Base-by-base conservation (phyloP, 805 yeast species). In the Schwanniomyces pseudopolymorphus region DNA sequence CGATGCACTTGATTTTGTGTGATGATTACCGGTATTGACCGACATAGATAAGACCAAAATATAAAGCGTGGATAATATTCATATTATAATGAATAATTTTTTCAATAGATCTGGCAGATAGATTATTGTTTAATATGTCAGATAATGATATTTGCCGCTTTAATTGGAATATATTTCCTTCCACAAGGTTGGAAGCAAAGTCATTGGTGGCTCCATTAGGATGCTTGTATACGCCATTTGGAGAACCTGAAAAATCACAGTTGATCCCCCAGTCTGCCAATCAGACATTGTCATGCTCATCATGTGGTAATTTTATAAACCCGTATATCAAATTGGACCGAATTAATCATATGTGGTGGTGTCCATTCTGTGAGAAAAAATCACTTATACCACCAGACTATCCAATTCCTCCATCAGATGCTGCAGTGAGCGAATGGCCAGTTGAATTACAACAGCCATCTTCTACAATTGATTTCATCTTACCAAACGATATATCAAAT, bases 121-220 rank as follows among this genome's bases (percentile, higher is more conserved):
- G 6, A 16, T 3, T 14, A 4, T 5, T 14, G 16, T 7, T 14
- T 5, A 17, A 7, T 4, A 31, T 31, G 35, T 7, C 2, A 5
- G 10, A 31, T 9, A 17, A 31, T 4, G 35, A 17, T 14, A 31
- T 10, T 11, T 36, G 25, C 11, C 39, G 87, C 47, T 85, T 87
- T 71, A 81, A 86, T 57, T 87, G 92, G 92, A 84, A 87, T 64
- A 55, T 69, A 9, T 64, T 72, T 50, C 75, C 77, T 1, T 58
- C 67, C 16, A 70, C 75, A 1, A 60, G 69, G 36, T 53, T 69
- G 5, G 77, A 72, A 47, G 63, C 61, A 3, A 55, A 63, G 2
- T 61, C 54, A 24, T 46, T 69, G 41, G 56, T 61, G 51, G 56
- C 68, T 2, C 75, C 75, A 2, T 33, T 70, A 33, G 77, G 73